Conservation (phyloP, 768 basidiomycete species). For the Suillus bovinus region DNA sequence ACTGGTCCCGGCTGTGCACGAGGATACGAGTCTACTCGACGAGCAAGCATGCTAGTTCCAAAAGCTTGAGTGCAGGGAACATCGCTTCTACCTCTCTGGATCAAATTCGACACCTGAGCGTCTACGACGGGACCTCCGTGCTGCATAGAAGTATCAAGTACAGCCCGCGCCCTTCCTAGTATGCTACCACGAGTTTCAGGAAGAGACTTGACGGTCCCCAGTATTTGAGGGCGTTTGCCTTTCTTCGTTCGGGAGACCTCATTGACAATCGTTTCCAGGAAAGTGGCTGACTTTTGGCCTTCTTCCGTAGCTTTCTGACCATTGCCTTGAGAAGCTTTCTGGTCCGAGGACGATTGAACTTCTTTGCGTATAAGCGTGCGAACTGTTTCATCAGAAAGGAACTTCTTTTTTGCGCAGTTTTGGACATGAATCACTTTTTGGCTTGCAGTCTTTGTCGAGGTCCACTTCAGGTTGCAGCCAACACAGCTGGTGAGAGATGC, state of each 20-base stretch:
- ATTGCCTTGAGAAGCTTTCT: slow-evolving; percentile 19
- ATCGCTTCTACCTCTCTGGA: slow-evolving; percentile 1
- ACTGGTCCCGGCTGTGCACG: slow-evolving; percentile 14
- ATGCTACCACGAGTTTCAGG: slow-evolving; percentile 47
- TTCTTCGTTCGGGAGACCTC: slow-evolving; percentile 49
- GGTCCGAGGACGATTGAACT: slow-evolving; percentile 27
- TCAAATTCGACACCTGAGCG: slow-evolving; percentile 13
- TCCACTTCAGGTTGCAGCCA: slow-evolving; percentile 68
- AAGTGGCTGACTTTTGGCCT: slow-evolving; percentile 39
- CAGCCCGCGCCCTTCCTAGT: slow-evolving; percentile 36
- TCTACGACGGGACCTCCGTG: background rate
- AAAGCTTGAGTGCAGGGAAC: slow-evolving; percentile 35
- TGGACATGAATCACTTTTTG: slow-evolving; percentile 71
- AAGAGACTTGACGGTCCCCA: slow-evolving; percentile 47
- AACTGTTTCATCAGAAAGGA: slow-evolving; percentile 55
- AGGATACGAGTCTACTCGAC: slow-evolving; percentile 3
- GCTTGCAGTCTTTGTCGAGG: slow-evolving; percentile 56
- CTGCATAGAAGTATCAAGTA: slow-evolving; percentile 28
- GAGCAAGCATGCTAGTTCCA: slow-evolving; percentile 30
- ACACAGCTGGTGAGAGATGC: slow-evolving; percentile 56
- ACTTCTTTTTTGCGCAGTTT: slow-evolving; percentile 64
- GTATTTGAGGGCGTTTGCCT: slow-evolving; percentile 36
- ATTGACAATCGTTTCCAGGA: slow-evolving; percentile 55
- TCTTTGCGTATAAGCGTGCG: slow-evolving; percentile 52
- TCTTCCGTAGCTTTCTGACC: slow-evolving; percentile 17